Evolutionary conservation across 148 eudicot genomes (phyloP), one percentile per base, ranked within the genome.

Genomic region (Amaranthus cruentus): DNA sequence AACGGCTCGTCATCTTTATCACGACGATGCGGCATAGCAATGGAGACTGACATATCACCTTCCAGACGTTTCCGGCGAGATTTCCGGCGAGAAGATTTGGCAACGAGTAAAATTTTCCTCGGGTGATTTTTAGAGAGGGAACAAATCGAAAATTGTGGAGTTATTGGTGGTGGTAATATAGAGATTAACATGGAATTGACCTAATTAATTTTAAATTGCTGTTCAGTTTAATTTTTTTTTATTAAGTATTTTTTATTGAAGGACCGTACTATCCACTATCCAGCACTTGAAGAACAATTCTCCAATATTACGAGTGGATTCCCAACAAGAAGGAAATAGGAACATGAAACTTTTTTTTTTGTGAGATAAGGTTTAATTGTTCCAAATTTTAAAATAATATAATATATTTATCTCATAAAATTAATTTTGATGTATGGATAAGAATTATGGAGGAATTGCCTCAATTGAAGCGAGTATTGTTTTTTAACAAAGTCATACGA

Each of bases 41-140:
- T 61, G 71, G 85, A 47, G 77, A 85, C 83, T 18, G 97, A 85
- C 95, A 89, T 89, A 72, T 77, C 84, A 70, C 63, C 18, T 2
- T 64, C 78, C 73, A 83, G 76, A 9, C 54, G 71, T 52, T 2
- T 57, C 18, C 56, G 81, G 53, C 66, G 80, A 62, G 43, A 9
- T 53, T 15, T 79, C 49, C 86, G 69, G 74, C 85, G 83, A 78
- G 65, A 69, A 5, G 74, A 66, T 47, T 14, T 55, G 38, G 76
- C 62, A 57, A 67, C 11, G 3, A 68, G 66, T n/a, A 50, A 64
- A 8, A 54, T 66, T 6, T 60, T 55, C 7, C 9, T 3, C 9
- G 55, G 74, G 55, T 55, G 69, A 76, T 62, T 70, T 52, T 62
- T 75, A 71, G 9, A 44, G 64, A 58, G 70, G 51, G 60, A 10